Base-by-base conservation (phyloP, 2,329 filamentous ascomycete genomes). In the Colletotrichum sp. region DNA sequence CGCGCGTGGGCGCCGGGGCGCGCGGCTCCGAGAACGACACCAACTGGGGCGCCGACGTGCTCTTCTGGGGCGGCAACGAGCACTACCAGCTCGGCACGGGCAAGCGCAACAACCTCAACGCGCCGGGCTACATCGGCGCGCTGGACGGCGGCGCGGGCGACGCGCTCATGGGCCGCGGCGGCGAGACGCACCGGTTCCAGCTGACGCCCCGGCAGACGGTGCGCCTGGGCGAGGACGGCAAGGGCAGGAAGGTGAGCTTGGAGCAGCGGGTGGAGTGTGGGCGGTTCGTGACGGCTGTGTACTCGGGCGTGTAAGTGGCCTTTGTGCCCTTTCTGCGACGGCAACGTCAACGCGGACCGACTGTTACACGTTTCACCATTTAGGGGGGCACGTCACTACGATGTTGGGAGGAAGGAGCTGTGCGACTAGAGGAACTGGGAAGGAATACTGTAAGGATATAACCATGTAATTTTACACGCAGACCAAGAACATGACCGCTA, bases 41-140 rank as follows among this genome's bases (percentile, higher is more conserved):
- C 2, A 96, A 97, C 82, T 98, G 93, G 91, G 97, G 97, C 64
- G 92, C 94, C 6, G 97, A 98, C 82, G 93, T 96, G 34, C 83
- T 98, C 2, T 97, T 95, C 88, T 99, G 96, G 95, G 97, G 97
- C 76, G 95, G 95, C 69, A 99, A 98, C 81, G 96, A 98, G 86
- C 91, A 93, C 82, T 98, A 94, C 84, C 97, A 99, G 85, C 90
- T 99, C 30, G 97, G 97, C 14, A 98, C 94, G 1, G 96, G 97
- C 32, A 97, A 94, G 87, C 88, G 96, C 76, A 97, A 92, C 80
- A 98, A 98, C 81, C 82, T 94, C 12, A 91, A 91, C 68, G 89
- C 90, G 14, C 97, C 97, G 2, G 89, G 89, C 3, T 96, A 98
- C 81, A 95, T 98, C 69, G 91, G 92, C 36, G 94, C 95, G 16